phyloP scores from a whole-genome alignment of 1,139 yeast species.

The Zygosaccharomyces sapae region DNA sequence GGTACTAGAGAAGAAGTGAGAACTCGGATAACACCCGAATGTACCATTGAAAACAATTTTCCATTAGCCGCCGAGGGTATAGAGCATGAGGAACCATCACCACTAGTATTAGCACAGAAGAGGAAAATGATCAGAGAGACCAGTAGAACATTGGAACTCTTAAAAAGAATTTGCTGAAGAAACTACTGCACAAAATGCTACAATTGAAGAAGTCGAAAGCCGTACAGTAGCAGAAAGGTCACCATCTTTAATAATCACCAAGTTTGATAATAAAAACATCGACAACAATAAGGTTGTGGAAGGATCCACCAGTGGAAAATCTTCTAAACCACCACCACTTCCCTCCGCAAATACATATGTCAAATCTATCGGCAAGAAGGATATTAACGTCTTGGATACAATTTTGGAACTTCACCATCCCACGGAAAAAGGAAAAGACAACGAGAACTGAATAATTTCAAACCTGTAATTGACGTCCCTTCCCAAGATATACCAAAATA shows the following conservation, averaged over 20 bases:
- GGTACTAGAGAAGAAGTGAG: conserved; percentile 1
- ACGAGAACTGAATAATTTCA: conserved; percentile 18
- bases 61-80: conserved; percentile 3
- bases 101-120: conserved; percentile 27
- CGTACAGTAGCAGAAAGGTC: conserved; percentile 6
- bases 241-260: conserved; percentile 12
- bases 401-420: conserved; percentile 19
- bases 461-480: conserved; percentile 20
- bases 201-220: conserved; percentile 6
- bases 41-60: neutral
- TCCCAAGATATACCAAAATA: conserved; percentile 18
- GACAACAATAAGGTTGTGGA: conserved; percentile 3
- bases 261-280: conserved; percentile 7
- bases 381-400: conserved; percentile 25
- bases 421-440: conserved; percentile 18
- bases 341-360: conserved; percentile 3
- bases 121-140: conserved; percentile 23
- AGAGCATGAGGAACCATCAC: conserved; percentile 23
- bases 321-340: no score
- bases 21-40: conserved; percentile 9
- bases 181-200: conserved; percentile 2
- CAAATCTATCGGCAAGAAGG: conserved; percentile 15
- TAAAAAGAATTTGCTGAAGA: conserved; percentile 15
- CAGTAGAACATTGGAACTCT: conserved; percentile 17
- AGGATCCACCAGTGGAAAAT: neutral